A percentile compares a stretch with the other conserved stretches of the same genome.
Evolutionary conservation across 1,284 basidiomycete species (phyloP).

Genomic region (Pseudozyma tsukubaensis): DNA sequence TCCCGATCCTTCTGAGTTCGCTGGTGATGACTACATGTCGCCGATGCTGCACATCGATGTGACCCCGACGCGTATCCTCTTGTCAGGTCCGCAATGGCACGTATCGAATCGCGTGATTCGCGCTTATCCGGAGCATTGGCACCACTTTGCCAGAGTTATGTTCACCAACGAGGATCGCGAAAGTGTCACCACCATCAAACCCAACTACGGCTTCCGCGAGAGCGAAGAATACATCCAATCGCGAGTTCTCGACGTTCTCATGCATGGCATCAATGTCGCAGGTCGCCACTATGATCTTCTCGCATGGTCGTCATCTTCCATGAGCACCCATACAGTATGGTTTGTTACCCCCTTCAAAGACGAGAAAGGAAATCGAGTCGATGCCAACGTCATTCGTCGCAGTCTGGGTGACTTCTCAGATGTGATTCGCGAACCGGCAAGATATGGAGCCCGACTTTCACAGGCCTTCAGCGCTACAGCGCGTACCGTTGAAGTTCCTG

Average conservation of each 20-base stretch:
- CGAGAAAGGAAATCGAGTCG: slow-evolving; percentile 5
- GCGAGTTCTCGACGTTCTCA: slow-evolving; percentile 27
- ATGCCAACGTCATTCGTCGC: slow-evolving; percentile 28
- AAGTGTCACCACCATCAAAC: slow-evolving; percentile 22
- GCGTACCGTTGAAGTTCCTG: slow-evolving; percentile 12
- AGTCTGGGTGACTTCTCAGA: slow-evolving; percentile 36
- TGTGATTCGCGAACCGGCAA: slow-evolving; percentile 25
- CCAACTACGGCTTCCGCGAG: slow-evolving; percentile 25
- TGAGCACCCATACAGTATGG: slow-evolving; percentile 39
- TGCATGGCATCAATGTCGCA: slow-evolving; percentile 21
- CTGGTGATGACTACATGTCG: slow-evolving; percentile 14
- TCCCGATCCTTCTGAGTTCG: not conserved
- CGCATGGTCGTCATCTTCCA: slow-evolving; percentile 40
- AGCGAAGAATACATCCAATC: slow-evolving; percentile 19
- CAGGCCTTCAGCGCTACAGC: slow-evolving; percentile 50
- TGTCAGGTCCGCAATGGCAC: slow-evolving; percentile 35
- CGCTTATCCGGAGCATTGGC: slow-evolving; percentile 20
- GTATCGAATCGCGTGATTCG: slow-evolving; percentile 44
- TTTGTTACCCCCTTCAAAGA: slow-evolving; percentile 26
- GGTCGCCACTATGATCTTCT: slow-evolving; percentile 35
- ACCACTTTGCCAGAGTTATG: slow-evolving; percentile 35
- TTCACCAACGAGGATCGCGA: slow-evolving; percentile 37
- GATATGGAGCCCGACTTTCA: slow-evolving; percentile 34
- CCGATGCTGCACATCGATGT: slow-evolving; percentile 27
- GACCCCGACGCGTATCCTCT: slow-evolving; percentile 24